Evolutionary conservation across 768 basidiomycete genomes (phyloP).

Genomic region (Amanita molliuscula): DNA sequence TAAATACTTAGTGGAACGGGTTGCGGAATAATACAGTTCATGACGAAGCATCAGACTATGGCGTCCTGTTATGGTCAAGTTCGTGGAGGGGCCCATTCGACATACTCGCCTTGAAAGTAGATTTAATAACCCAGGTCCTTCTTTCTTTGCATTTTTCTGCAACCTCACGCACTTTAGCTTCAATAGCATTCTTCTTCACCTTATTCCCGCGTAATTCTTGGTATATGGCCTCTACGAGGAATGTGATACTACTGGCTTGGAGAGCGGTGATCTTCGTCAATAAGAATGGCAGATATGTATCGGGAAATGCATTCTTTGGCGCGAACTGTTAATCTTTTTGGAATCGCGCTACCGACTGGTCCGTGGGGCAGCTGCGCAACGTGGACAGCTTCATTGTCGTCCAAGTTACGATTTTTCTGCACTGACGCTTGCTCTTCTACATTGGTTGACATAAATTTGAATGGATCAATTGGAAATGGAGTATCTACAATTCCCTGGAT

Average conservation of each 20-base stretch:
- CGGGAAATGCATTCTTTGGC: slow-evolving; percentile 61
- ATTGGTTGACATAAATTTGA: slow-evolving; percentile 52
- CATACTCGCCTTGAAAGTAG: slow-evolving; percentile 17
- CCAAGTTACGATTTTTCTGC: slow-evolving; percentile 12
- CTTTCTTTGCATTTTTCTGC: slow-evolving; percentile 64
- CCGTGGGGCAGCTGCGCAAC: slow-evolving; percentile 32
- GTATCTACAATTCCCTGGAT: slow-evolving; percentile 40
- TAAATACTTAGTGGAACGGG: background rate
- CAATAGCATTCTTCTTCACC: slow-evolving; percentile 77
- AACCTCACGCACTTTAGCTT: slow-evolving; percentile 71
- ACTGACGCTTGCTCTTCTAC: slow-evolving; percentile 25
- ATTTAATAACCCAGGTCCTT: slow-evolving; percentile 67
- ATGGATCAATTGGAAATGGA: slow-evolving; percentile 66
- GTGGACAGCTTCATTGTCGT: slow-evolving; percentile 19
- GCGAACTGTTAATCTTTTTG: slow-evolving; percentile 21
- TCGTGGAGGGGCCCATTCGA: background rate
- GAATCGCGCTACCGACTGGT: slow-evolving; percentile 13
- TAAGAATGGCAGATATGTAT: slow-evolving; percentile 47
- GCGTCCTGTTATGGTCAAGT: background rate
- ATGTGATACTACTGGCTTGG: slow-evolving; percentile 49
- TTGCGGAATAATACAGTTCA: background rate
- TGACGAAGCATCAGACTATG: background rate
- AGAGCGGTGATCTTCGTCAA: slow-evolving; percentile 53
- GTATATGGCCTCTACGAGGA: slow-evolving; percentile 65
- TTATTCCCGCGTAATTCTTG: slow-evolving; percentile 59